Conservation (phyloP, 345 rosid species). For the Anacardium occidentale region DNA sequence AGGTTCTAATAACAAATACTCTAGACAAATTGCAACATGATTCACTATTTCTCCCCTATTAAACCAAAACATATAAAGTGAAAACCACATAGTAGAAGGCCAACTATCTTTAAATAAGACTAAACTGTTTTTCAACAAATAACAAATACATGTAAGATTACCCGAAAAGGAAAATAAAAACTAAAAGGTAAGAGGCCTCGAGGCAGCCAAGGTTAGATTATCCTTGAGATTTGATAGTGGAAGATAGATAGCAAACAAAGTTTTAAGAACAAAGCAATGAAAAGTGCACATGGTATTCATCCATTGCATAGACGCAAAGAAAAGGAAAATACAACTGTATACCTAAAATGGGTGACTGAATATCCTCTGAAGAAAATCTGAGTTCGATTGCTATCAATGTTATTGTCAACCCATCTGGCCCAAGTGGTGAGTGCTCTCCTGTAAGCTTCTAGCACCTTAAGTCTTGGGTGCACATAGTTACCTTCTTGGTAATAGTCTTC, state of each 20-base stretch:
- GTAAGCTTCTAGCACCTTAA: conserved; percentile 77
- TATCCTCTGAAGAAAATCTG: conserved; percentile 76
- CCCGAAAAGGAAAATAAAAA: not conserved
- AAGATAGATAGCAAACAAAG: not conserved
- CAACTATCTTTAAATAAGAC: not conserved
- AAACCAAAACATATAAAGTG: not conserved
- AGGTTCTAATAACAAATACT: not conserved
- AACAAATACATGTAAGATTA: conserved; percentile 4
- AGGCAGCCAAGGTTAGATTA: not conserved
- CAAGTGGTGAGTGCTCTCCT: conserved; percentile 76
- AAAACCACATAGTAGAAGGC: not conserved
- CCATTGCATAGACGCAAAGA: not conserved
- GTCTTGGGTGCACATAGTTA: conserved; percentile 60
- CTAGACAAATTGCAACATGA: not conserved
- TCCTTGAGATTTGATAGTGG: not conserved
- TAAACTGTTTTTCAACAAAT: not conserved
- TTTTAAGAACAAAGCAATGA: not conserved
- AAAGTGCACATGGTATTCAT: not conserved
- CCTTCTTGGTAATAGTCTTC: conserved; percentile 94
- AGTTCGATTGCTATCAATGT: conserved; percentile 48
- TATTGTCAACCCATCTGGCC: conserved; percentile 83
- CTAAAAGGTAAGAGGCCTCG: no score
- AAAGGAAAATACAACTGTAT: not conserved
- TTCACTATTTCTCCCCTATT: not conserved
- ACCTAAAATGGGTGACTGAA: conserved; percentile 89